Conservation (phyloP, 202 grass and related monocot genomes). For the Sporobolus alterniflorus region DNA sequence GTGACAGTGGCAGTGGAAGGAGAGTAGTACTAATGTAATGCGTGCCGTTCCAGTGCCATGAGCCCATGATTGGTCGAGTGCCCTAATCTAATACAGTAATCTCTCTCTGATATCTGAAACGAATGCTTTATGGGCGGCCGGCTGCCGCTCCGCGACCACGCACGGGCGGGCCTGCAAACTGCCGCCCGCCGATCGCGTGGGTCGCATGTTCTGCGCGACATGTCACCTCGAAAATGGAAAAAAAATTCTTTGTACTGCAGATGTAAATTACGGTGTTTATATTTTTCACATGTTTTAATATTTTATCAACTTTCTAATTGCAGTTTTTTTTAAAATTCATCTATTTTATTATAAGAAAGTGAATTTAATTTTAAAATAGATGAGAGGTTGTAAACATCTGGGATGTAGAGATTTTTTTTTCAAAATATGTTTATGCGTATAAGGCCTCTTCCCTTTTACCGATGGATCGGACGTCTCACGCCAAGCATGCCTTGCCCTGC, state of each 20-base stretch:
- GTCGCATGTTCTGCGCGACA: conserved; percentile 31
- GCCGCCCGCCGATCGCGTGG: conserved; percentile 1
- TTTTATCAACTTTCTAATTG: no score
- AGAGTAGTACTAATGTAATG: neutral
- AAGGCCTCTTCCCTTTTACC: no score
- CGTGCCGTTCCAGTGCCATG: neutral
- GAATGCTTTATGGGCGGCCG: neutral
- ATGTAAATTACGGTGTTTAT: no score
- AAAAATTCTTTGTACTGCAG: no score
- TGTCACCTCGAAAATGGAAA: conserved; percentile 41
- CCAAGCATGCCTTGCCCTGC: neutral
- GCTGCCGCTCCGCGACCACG: neutral
- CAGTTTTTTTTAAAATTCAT: no score
- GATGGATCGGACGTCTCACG: neutral
- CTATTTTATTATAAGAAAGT: no score
- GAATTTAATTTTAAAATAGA: no score
- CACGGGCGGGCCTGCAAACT: neutral
- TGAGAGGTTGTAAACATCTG: no score
- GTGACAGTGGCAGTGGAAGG: no score
- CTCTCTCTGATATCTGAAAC: conserved; percentile 1
- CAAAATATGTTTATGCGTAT: no score
- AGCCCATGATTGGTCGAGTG: conserved; percentile 1
- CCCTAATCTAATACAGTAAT: neutral
- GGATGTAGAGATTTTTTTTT: no score
- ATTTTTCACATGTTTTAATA: no score